Base-by-base conservation (phyloP, 2,329 filamentous ascomycete species). In the Delphinella strobiligena region DNA sequence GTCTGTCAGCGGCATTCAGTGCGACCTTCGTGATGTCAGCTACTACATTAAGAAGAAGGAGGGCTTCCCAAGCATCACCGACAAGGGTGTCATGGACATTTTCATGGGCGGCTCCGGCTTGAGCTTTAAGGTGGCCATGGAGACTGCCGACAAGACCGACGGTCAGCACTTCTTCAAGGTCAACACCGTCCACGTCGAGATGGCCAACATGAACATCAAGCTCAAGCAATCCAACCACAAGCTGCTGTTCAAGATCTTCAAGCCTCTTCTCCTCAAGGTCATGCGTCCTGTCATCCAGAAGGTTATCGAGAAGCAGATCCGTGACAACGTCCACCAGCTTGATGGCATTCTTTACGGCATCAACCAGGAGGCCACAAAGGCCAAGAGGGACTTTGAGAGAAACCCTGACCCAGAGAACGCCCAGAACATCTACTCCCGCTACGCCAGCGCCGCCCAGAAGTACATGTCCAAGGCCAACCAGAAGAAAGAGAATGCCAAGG, bases 41-140 rank as follows among this genome's bases (percentile, higher is more conserved):
- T 96, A 88, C 72, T 88, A 96, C 62, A 72, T 98, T 64, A 91
- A 91, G 68, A 84, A 81, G 65, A 96, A 98, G 75, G 68, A 87
- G 54, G 89, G 91, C 7, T 95, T 95, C 70, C 89, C 88, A 3
- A 74, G 79, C 11, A 69, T 96, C 59, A 87, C 77, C 14, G 91
- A 98, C 58, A 82, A 76, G 34, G 91, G 91, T 67, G 71, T 96
- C 22, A 79, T 82, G 64, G 88, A 96, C 57, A 78, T 98, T 52
- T 76, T 87, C 55, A 74, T 98, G 40, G 84, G 82, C 18, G 91
- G 88, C 22, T 75, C 82, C 32, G 91, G 91, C 27, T 80, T 98
- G 59, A 82, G 81, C 54, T 94, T 96, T 74, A 88, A 87, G 62
- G 77, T 96, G 56, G 84, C 86, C 57, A 73, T 94, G 51, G 84